A percentile compares a stretch with the other conserved stretches of the same genome.
phyloP scores from a whole-genome alignment of 2,329 filamentous ascomycete genomes.

The Claviceps monticola region DNA sequence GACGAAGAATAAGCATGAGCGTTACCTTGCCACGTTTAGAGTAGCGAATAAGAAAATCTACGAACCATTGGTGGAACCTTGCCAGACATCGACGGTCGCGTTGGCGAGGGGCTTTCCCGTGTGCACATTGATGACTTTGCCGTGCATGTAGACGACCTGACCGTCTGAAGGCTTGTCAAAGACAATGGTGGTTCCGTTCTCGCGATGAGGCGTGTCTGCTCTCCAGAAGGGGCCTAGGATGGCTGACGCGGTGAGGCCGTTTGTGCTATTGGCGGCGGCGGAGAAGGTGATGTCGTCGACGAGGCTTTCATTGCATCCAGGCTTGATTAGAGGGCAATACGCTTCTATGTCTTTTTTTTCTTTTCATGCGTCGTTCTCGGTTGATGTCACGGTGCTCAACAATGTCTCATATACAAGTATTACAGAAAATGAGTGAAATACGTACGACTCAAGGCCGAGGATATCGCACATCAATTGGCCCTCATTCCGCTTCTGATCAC shows the following conservation, averaged over 20 bases:
- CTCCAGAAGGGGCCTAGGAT: constrained; percentile 82
- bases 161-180: constrained; percentile 32
- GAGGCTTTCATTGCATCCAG: constrained; percentile 25
- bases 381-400: too few relatives aligned
- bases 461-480: constrained; percentile 60
- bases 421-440: background rate
- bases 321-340: background rate
- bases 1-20: background rate
- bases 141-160: constrained; percentile 50
- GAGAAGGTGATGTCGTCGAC: constrained; percentile 74
- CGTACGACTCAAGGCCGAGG: constrained; percentile 55
- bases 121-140: constrained; percentile 37
- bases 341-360: background rate
- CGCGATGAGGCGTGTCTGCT: constrained; percentile 51
- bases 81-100: constrained; percentile 65
- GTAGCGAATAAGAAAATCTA: background rate
- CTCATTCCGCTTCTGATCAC: constrained; percentile 56
- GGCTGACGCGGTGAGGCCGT: constrained; percentile 53
- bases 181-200: constrained; percentile 57
- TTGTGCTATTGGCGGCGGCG: constrained; percentile 26
- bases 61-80: constrained; percentile 57
- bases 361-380: background rate
- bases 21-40: too few relatives aligned
- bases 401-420: background rate
- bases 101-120: constrained; percentile 51